These are phyloP conservation scores for Pseudoscleropodium purum DNA, from an alignment of 225 moss, liverwort and hornwort genomes.

Conservation along the genomic window DNA sequence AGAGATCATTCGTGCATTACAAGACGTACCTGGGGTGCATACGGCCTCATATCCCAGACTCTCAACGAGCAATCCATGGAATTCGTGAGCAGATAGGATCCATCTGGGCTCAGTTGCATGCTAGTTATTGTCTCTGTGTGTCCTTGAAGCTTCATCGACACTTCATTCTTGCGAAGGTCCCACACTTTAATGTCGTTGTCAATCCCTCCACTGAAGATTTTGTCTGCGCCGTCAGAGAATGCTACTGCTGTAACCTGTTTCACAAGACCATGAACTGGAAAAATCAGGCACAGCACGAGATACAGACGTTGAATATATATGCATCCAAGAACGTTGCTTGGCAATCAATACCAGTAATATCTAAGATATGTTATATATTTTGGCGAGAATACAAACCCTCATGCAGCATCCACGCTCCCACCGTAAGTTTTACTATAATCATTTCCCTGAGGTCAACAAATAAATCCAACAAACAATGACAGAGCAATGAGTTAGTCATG, in stretches of 20 bases:
- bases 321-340: neutral
- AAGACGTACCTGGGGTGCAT: slow-evolving; percentile 60
- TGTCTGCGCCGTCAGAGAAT: slow-evolving; percentile 91
- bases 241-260: slow-evolving; percentile 83
- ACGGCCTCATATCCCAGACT: slow-evolving; percentile 97
- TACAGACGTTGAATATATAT: neutral
- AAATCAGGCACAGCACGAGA: neutral
- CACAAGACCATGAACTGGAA: neutral
- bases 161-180: slow-evolving; percentile 97
- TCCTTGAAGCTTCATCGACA: slow-evolving; percentile 86
- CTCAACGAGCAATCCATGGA: slow-evolving; percentile 94
- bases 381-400: neutral
- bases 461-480: neutral
- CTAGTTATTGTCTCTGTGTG: slow-evolving; percentile 92
- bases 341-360: neutral
- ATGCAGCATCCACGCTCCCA: neutral
- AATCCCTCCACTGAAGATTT: slow-evolving; percentile 86
- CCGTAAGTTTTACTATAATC: neutral
- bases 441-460: neutral
- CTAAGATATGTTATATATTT: neutral
- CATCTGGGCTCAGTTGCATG: slow-evolving; percentile 92
- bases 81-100: slow-evolving; percentile 90
- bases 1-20: slow-evolving; percentile 12
- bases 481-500: neutral
- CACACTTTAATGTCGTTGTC: slow-evolving; percentile 96